Evolutionary conservation across 768 basidiomycete genomes (phyloP).

Genomic region (Rhodotorula taiwanensis): DNA sequence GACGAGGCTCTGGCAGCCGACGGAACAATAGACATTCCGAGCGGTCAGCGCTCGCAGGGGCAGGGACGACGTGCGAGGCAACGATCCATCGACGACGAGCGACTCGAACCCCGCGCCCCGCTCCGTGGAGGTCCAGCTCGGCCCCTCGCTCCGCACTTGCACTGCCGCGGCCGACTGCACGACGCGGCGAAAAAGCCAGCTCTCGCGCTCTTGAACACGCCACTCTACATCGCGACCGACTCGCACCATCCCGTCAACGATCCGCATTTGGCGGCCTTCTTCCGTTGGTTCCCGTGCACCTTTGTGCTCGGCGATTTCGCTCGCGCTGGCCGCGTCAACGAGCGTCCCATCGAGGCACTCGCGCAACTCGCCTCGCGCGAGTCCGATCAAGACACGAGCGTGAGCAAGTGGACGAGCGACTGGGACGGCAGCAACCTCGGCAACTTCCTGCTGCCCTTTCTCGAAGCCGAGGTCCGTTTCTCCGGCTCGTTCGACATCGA

Average conservation of each 20-base stretch:
- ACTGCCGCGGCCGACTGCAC: conserved; percentile 25
- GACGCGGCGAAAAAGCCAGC: not conserved
- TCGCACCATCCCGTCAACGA: conserved; percentile 47
- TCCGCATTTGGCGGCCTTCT: conserved; percentile 50
- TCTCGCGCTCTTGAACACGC: conserved; percentile 50
- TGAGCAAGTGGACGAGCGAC: conserved; percentile 14
- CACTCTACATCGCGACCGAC: conserved; percentile 65
- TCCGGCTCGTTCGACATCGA: too few relatives aligned
- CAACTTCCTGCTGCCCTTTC: conserved; percentile 14
- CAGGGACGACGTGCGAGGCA: not conserved
- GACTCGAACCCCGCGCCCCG: not conserved
- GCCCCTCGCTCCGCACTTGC: conserved; percentile 12
- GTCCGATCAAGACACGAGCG: not conserved
- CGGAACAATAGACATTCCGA: too few relatives aligned
- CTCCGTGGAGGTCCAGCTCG: not conserved
- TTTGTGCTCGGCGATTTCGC: conserved; percentile 56
- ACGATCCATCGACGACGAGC: not conserved
- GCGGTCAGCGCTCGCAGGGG: not conserved
- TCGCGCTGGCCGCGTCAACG: not conserved
- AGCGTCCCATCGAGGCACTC: not conserved
- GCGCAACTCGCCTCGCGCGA: not conserved
- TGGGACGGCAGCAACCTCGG: conserved; percentile 15
- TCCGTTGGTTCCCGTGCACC: conserved; percentile 57
- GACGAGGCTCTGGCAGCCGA: too few relatives aligned
- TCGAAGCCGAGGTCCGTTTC: conserved; percentile 25